Evolutionary conservation across 1,284 basidiomycete species (phyloP).

Genomic region (Polyporus tsugae): DNA sequence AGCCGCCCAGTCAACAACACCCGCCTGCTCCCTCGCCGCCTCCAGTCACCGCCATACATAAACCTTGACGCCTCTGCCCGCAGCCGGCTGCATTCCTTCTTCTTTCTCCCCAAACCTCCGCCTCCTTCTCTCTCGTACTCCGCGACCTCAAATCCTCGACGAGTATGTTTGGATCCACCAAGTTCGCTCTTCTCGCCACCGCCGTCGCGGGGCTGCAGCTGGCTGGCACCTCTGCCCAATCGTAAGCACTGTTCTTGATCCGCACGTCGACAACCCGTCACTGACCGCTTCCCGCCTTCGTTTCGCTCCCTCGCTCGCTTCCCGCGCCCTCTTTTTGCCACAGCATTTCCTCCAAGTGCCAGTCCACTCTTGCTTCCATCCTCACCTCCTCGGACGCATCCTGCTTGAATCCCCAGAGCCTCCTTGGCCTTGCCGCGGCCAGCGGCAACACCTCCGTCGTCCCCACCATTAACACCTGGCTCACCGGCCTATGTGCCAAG

Average conservation of each 20-base stretch:
- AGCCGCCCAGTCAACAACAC: background rate
- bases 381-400: constrained; percentile 53
- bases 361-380: constrained; percentile 44
- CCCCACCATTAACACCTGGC: constrained; percentile 61
- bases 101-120: constrained; percentile 14
- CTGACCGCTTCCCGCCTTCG: constrained; percentile 8
- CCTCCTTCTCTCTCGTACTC: constrained; percentile 17
- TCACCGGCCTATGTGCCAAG: constrained; percentile 60
- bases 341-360: constrained; percentile 51
- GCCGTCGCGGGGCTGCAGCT: constrained; percentile 49
- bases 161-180: constrained; percentile 34
- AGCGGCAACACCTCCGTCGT: constrained; percentile 52
- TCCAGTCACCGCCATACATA: constrained; percentile 17
- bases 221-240: constrained; percentile 49
- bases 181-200: constrained; percentile 39
- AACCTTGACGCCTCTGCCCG: constrained; percentile 16
- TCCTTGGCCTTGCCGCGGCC: constrained; percentile 53
- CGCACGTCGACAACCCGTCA: constrained; percentile 8
- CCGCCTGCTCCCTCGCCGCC: background rate
- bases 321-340: background rate
- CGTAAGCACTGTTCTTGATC: constrained; percentile 44
- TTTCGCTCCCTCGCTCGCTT: constrained; percentile 3
- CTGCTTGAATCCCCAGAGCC: constrained; percentile 61
- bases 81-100: constrained; percentile 33
- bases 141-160: constrained; percentile 4